phyloP scores from a whole-genome alignment of 805 yeast species.

The Pichia nakasei region DNA sequence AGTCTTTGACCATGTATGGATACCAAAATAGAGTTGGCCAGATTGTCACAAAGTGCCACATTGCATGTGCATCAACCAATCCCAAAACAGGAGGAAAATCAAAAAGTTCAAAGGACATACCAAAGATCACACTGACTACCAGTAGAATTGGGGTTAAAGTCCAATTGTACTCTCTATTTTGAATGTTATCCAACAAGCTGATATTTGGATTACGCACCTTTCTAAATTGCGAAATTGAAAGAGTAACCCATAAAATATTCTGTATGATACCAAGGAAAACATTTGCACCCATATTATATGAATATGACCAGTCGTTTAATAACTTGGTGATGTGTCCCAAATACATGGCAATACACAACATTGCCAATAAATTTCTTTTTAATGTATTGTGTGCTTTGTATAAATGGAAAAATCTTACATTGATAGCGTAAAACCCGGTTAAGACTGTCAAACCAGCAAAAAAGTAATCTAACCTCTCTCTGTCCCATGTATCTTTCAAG shows the following conservation, averaged over 20 bases:
- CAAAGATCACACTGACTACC: slow-evolving; percentile 48
- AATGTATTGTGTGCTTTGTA: slow-evolving; percentile 30
- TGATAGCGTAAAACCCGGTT: slow-evolving; percentile 65
- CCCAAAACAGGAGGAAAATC: slow-evolving; percentile 73
- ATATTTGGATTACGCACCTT: slow-evolving; percentile 12
- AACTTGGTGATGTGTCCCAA: slow-evolving; percentile 58
- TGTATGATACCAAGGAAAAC: slow-evolving; percentile 71
- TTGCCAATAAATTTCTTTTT: slow-evolving; percentile 30
- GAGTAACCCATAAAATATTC: slow-evolving; percentile 44
- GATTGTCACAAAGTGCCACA: slow-evolving; percentile 89
- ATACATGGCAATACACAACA: slow-evolving; percentile 42
- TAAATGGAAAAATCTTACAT: slow-evolving; percentile 50
- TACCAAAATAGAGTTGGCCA: slow-evolving; percentile 74
- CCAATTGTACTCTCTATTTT: slow-evolving; percentile 29
- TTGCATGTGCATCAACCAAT: slow-evolving; percentile 80
- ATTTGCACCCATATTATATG: slow-evolving; percentile 90
- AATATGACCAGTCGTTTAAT: slow-evolving; percentile 72
- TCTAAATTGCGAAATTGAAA: slow-evolving; percentile 26
- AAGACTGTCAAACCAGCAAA: slow-evolving; percentile 88
- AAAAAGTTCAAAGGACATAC: slow-evolving; percentile 84
- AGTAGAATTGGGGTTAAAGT: slow-evolving; percentile 43
- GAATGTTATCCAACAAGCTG: slow-evolving; percentile 16
- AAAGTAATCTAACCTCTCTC: slow-evolving; percentile 85
- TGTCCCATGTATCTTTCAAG: slow-evolving; percentile 65
- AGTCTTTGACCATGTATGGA: slow-evolving; percentile 44